These are phyloP conservation scores for Melanopsichium pennsylvanicum DNA, from an alignment of 1,284 basidiomycete genomes.

Conservation along the genomic window DNA sequence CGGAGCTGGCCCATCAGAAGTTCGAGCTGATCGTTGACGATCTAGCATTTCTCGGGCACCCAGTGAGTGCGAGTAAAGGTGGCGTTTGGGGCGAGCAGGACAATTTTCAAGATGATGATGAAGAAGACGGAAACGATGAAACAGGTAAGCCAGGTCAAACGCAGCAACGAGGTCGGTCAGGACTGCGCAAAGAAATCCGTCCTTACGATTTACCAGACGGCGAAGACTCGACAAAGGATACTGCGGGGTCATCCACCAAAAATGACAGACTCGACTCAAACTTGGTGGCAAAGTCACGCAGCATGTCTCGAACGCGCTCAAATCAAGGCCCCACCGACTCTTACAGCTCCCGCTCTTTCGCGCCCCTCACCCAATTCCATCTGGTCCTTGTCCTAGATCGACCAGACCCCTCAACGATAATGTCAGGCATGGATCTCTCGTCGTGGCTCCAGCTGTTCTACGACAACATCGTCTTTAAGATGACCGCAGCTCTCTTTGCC, in stretches of 20 bases:
- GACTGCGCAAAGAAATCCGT: slow-evolving; percentile 37
- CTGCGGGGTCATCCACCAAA: background rate
- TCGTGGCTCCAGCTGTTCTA: slow-evolving; percentile 60
- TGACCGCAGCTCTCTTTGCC: slow-evolving; percentile 61
- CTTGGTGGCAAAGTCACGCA: background rate
- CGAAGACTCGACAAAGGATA: background rate
- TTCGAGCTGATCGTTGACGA: slow-evolving; percentile 92
- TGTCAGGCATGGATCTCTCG: slow-evolving; percentile 46
- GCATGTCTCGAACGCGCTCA: slow-evolving; percentile 8
- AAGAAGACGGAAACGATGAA: background rate
- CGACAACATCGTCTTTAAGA: slow-evolving; percentile 63
- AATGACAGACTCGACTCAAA: background rate
- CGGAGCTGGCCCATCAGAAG: slow-evolving; percentile 86
- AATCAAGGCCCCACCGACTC: slow-evolving; percentile 10
- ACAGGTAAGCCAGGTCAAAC: background rate
- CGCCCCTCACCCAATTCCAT: slow-evolving; percentile 55
- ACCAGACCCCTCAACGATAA: slow-evolving; percentile 52
- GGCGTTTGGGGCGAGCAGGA: slow-evolving; percentile 24
- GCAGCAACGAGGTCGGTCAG: slow-evolving; percentile 29
- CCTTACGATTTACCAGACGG: slow-evolving; percentile 22
- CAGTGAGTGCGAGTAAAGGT: slow-evolving; percentile 76
- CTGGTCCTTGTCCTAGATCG: slow-evolving; percentile 63
- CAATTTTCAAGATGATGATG: background rate
- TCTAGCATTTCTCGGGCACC: slow-evolving; percentile 93
- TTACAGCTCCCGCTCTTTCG: slow-evolving; percentile 2